Percentiles rank a stretch among this genome's conserved stretches.
Conservation (phyloP, 2,329 filamentous ascomycete genomes). For the Curvularia sp. region DNA sequence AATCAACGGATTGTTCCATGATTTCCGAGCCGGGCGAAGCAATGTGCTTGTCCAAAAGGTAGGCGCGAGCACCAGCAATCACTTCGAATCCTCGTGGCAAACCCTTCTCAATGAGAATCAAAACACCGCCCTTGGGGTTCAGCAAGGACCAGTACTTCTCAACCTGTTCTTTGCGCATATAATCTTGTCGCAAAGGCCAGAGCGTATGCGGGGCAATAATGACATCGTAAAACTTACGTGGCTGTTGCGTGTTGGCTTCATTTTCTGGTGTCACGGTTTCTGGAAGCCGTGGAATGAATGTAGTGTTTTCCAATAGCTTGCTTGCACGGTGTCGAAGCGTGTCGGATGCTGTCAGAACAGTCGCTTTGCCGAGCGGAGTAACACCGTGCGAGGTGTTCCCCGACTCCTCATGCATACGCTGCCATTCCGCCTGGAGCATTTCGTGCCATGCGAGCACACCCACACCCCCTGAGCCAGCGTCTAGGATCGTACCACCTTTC, state of each 20-base stretch:
- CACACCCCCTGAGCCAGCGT: slow-evolving; percentile 77
- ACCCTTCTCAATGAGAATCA: slow-evolving; percentile 90
- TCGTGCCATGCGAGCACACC: slow-evolving; percentile 79
- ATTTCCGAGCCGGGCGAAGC: slow-evolving; percentile 63
- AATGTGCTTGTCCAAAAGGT: slow-evolving; percentile 78
- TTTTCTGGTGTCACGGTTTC: slow-evolving; percentile 76
- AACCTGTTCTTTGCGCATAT: slow-evolving; percentile 77
- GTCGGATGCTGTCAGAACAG: slow-evolving; percentile 80
- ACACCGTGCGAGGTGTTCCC: slow-evolving; percentile 32
- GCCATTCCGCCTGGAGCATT: slow-evolving; percentile 82
- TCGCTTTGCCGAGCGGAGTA: slow-evolving; percentile 73
- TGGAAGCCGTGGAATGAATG: slow-evolving; percentile 89
- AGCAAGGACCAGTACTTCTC: slow-evolving; percentile 91
- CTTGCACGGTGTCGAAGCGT: slow-evolving; percentile 77
- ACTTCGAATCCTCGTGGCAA: slow-evolving; percentile 91
- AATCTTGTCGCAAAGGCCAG: slow-evolving; percentile 76
- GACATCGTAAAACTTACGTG: slow-evolving; percentile 82
- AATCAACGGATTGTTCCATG: slow-evolving; percentile 48
- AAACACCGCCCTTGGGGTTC: slow-evolving; percentile 81
- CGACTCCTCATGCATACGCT: slow-evolving; percentile 63
- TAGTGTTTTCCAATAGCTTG: slow-evolving; percentile 82
- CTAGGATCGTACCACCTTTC: slow-evolving; percentile 70
- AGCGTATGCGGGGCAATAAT: slow-evolving; percentile 89
- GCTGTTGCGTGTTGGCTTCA: slow-evolving; percentile 44
- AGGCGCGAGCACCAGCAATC: slow-evolving; percentile 81